Evolutionary conservation across 306 rosid genomes (phyloP).

Genomic region (Quercus dentata): DNA sequence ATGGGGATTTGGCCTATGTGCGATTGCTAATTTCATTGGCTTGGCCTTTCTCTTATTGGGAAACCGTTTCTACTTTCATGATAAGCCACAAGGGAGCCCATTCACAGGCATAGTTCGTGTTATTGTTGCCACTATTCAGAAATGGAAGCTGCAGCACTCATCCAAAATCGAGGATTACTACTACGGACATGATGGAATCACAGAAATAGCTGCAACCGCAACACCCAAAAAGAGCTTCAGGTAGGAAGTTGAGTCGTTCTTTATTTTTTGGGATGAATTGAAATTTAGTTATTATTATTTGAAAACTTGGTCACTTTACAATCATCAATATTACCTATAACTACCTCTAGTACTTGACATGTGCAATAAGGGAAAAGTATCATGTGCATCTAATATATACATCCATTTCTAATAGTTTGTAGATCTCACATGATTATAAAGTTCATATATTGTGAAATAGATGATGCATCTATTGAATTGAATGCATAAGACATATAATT

Average conservation of each 20-base stretch:
- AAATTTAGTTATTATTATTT: too few relatives aligned
- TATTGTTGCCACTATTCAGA: conserved; percentile 10
- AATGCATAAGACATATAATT: too few relatives aligned
- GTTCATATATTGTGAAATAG: too few relatives aligned
- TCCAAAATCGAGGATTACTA: conserved; percentile 16
- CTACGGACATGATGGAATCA: conserved; percentile 12
- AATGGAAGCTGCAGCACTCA: conserved; percentile 13
- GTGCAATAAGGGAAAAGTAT: too few relatives aligned
- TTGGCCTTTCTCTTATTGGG: conserved; percentile 11
- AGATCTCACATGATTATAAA: too few relatives aligned
- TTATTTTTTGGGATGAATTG: too few relatives aligned
- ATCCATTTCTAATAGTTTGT: too few relatives aligned
- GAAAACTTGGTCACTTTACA: too few relatives aligned
- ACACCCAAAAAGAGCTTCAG: conserved; percentile 19
- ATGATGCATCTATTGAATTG: too few relatives aligned
- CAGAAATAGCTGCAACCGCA: background rate
- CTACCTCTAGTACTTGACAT: too few relatives aligned
- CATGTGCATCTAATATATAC: too few relatives aligned
- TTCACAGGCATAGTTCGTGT: conserved; percentile 6
- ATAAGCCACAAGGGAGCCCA: conserved; percentile 24
- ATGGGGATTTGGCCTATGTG: conserved; percentile 14
- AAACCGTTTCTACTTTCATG: conserved; percentile 7
- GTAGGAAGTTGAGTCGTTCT: background rate
- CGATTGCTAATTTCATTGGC: background rate
- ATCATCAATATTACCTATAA: too few relatives aligned